Evolutionary conservation across 257 asterid species (phyloP).

Genomic region (Solanum bukasovii): DNA sequence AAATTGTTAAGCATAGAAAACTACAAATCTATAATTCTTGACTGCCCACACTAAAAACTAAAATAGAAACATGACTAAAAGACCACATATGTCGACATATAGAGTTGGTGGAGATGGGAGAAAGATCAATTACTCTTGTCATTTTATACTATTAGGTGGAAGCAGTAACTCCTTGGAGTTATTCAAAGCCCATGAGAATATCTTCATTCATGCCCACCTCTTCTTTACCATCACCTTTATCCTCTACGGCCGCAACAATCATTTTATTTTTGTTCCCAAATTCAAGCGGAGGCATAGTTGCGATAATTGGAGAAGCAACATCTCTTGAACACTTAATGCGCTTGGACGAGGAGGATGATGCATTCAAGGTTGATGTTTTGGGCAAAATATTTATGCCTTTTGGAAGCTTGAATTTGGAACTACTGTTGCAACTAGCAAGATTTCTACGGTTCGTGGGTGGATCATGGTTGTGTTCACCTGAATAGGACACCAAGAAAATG

Average conservation of each 20-base stretch:
- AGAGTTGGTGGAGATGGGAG: neutral
- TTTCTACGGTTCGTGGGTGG: neutral
- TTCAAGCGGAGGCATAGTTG: neutral
- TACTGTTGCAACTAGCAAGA: neutral
- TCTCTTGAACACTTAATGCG: neutral
- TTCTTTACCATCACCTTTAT: neutral
- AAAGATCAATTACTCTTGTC: neutral
- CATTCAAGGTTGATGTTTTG: neutral
- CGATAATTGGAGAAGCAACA: neutral
- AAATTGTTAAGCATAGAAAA: neutral
- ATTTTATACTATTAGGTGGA: neutral
- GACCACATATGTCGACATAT: neutral
- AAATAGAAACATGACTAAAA: neutral
- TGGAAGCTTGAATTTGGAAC: neutral
- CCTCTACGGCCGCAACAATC: neutral
- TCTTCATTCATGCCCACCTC: neutral
- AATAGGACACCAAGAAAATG: neutral
- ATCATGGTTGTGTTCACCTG: neutral
- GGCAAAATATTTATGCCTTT: neutral
- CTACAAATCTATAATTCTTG: neutral
- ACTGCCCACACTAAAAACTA: neutral
- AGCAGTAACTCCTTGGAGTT: neutral
- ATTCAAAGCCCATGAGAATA: neutral
- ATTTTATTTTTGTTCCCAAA: neutral
- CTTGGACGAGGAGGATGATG: neutral